A percentile compares a stretch with the other conserved stretches of the same genome.
Conservation (phyloP, 768 basidiomycete species). For the Hygrophorus pudorinus region DNA sequence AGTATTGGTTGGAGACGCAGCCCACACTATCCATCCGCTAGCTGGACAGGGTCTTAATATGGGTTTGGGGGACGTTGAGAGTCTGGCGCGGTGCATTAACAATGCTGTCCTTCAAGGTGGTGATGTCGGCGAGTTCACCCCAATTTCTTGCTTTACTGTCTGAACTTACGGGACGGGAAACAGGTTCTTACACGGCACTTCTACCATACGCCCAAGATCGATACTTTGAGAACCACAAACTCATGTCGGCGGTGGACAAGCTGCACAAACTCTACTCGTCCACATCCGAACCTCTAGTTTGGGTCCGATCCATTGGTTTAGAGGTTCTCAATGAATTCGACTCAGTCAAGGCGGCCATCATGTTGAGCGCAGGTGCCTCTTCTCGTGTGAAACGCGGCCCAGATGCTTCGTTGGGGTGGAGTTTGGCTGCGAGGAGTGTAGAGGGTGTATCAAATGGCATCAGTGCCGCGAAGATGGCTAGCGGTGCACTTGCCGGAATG, state of each 20-base stretch:
- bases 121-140: conserved; percentile 61
- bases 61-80: conserved; percentile 80
- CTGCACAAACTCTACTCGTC: conserved; percentile 79
- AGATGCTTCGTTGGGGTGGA: conserved; percentile 19
- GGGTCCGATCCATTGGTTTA: conserved; percentile 79
- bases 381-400: background rate
- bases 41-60: conserved; percentile 95
- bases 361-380: conserved; percentile 64
- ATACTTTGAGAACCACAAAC: conserved; percentile 78
- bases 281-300: conserved; percentile 61
- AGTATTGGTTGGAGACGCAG: conserved; percentile 91
- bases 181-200: conserved; percentile 70
- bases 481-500: conserved; percentile 17
- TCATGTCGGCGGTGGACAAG: conserved; percentile 82
- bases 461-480: conserved; percentile 20
- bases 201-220: conserved; percentile 69
- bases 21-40: conserved; percentile 89
- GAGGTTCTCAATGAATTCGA: conserved; percentile 90
- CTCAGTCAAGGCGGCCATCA: conserved; percentile 70
- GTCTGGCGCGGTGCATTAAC: conserved; percentile 57
- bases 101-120: conserved; percentile 50
- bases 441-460: conserved; percentile 30
- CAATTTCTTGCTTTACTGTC: background rate
- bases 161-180: background rate
- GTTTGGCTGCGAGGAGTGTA: conserved; percentile 32